Conservation (phyloP, 2,329 filamentous ascomycete species). For the Monilinia aucupariae region DNA sequence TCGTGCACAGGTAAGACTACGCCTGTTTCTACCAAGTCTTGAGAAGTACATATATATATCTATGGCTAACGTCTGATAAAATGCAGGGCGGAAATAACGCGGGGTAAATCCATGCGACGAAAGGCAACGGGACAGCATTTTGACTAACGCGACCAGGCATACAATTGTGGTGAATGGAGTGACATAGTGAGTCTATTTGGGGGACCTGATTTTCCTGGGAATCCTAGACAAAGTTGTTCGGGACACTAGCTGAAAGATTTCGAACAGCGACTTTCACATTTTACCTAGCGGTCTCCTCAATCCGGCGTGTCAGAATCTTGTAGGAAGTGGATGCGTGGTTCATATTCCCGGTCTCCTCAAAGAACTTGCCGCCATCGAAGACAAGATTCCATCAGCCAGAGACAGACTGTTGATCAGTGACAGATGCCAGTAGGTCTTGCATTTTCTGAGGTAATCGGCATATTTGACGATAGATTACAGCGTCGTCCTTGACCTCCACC, state of each 20-base stretch:
- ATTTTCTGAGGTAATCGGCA: neutral
- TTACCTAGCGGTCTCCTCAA: slow-evolving; percentile 67
- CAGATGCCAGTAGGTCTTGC: slow-evolving; percentile 20
- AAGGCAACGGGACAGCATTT: neutral
- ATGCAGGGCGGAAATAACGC: slow-evolving; percentile 51
- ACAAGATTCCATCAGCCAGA: slow-evolving; percentile 49
- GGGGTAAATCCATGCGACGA: slow-evolving; percentile 26
- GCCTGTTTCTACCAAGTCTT: slow-evolving; percentile 15
- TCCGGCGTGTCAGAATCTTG: slow-evolving; percentile 64
- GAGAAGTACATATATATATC: too few species aligned
- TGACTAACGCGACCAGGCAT: slow-evolving; percentile 23
- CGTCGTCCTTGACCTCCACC: slow-evolving; percentile 60
- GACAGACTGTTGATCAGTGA: slow-evolving; percentile 60
- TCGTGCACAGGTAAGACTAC: slow-evolving; percentile 11
- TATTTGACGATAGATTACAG: slow-evolving; percentile 44
- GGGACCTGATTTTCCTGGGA: slow-evolving; percentile 2
- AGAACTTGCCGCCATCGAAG: slow-evolving; percentile 55
- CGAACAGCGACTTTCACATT: slow-evolving; percentile 43
- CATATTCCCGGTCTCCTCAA: slow-evolving; percentile 62
- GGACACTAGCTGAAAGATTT: slow-evolving; percentile 3
- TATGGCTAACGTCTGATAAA: neutral
- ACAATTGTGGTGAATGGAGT: slow-evolving; percentile 40
- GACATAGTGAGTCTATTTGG: slow-evolving; percentile 34
- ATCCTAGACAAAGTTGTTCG: neutral
- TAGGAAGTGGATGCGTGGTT: slow-evolving; percentile 65